Conservation (phyloP, 352 stramenopile species). For the Phytophthora ohioensis region DNA sequence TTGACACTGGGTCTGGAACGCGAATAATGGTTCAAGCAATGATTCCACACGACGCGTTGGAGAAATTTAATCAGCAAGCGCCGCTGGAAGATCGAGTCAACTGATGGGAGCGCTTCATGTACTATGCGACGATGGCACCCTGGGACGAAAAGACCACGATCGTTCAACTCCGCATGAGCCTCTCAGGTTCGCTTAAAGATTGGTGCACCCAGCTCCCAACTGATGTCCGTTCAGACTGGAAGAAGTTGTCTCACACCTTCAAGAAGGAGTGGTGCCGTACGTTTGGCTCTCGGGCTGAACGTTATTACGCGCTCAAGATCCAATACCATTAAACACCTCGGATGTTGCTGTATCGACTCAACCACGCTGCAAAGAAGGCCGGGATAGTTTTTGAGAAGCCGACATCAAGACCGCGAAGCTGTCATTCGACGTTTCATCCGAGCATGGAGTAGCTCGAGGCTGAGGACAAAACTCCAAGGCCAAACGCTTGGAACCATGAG, state of each 20-base stretch:
- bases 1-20: no score
- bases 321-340: constrained; percentile 1
- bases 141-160: no score
- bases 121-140: no score
- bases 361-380: constrained; percentile 1
- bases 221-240: background rate
- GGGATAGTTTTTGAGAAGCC: background rate
- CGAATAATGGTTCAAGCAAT: no score
- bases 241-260: background rate
- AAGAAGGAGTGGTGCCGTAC: background rate
- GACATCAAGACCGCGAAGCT: background rate
- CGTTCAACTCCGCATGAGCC: no score
- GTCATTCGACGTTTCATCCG: constrained; percentile 4
- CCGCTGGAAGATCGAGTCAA: background rate
- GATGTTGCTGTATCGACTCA: constrained; percentile 5
- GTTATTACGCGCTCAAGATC: background rate
- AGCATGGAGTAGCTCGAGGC: background rate
- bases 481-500: background rate
- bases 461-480: background rate
- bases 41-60: background rate
- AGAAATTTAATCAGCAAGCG: background rate
- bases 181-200: no score
- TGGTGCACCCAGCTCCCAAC: no score
- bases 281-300: background rate
- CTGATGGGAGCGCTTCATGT: no score